Percentiles rank a stretch among this genome's conserved stretches.
Evolutionary conservation across 352 stramenopile genomes (phyloP).

Genomic region (Lagenidium sp.): DNA sequence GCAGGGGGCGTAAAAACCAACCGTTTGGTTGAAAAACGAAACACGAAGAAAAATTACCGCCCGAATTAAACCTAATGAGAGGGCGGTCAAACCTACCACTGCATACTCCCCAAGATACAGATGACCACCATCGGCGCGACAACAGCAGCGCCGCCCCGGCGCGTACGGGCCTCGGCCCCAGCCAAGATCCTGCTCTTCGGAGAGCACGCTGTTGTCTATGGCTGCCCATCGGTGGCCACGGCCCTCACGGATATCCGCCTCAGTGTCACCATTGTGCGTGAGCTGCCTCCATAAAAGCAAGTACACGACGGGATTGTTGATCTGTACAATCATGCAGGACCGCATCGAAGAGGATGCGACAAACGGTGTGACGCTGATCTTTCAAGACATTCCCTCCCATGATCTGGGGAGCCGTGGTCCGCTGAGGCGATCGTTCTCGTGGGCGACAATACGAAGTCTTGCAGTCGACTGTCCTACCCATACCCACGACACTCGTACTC

Average conservation of each 20-base stretch:
- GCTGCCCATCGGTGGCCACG: slow-evolving; percentile 69
- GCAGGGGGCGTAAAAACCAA: slow-evolving; percentile 3
- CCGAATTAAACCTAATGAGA: too few relatives aligned
- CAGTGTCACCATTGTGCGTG: slow-evolving; percentile 65
- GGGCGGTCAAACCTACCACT: too few relatives aligned
- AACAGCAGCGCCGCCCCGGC: slow-evolving; percentile 8
- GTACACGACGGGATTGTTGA: too few relatives aligned
- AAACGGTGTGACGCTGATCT: slow-evolving; percentile 16
- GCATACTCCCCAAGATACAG: too few relatives aligned
- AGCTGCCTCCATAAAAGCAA: too few relatives aligned
- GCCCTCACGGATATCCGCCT: slow-evolving; percentile 82
- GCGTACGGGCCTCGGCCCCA: slow-evolving; percentile 58
- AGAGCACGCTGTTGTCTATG: slow-evolving; percentile 87
- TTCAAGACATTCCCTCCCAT: slow-evolving; percentile 43
- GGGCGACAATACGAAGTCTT: too few relatives aligned
- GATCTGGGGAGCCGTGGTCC: too few relatives aligned
- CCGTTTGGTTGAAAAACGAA: background rate
- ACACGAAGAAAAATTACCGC: too few relatives aligned
- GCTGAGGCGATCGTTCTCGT: too few relatives aligned
- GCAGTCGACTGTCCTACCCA: slow-evolving; percentile 26
- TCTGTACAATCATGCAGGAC: background rate
- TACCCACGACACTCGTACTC: slow-evolving; percentile 37
- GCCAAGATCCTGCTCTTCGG: slow-evolving; percentile 88
- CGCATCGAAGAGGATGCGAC: background rate
- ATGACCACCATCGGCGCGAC: too few relatives aligned